Conservation (phyloP, 2,329 filamentous ascomycete species). For the Didymella sp. region DNA sequence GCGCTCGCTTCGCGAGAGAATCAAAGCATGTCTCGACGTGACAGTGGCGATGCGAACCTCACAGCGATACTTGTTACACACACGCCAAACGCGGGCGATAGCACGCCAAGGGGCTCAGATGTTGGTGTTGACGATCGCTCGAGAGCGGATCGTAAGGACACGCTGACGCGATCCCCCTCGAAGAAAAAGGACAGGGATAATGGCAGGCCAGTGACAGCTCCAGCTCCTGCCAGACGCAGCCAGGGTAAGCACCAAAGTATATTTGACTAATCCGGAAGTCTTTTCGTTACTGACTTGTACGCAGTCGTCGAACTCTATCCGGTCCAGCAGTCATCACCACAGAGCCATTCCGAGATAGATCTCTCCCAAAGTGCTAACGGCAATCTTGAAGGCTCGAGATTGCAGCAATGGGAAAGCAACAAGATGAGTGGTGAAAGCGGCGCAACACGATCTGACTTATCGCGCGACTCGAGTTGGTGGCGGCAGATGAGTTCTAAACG, state of each 20-base stretch:
- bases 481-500: slow-evolving; percentile 43
- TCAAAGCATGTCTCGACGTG: slow-evolving; percentile 46
- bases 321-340: slow-evolving; percentile 37
- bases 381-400: slow-evolving; percentile 41
- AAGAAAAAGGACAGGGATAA: slow-evolving; percentile 34
- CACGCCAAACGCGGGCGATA: slow-evolving; percentile 40
- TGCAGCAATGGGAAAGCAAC: slow-evolving; percentile 42
- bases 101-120: slow-evolving; percentile 25
- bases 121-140: slow-evolving; percentile 25
- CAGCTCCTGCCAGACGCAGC: slow-evolving; percentile 43
- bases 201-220: slow-evolving; percentile 45
- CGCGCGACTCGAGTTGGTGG: slow-evolving; percentile 47
- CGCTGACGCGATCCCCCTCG: slow-evolving; percentile 34
- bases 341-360: slow-evolving; percentile 47
- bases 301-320: slow-evolving; percentile 43
- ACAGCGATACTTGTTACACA: slow-evolving; percentile 51
- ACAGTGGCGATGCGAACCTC: slow-evolving; percentile 50
- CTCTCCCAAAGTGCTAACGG: slow-evolving; percentile 42
- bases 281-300: slow-evolving; percentile 3
- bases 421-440: slow-evolving; percentile 43
- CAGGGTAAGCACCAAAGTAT: slow-evolving; percentile 41
- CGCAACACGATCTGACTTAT: slow-evolving; percentile 38
- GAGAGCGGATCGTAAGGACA: slow-evolving; percentile 41
- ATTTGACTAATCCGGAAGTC: not conserved
- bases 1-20: slow-evolving; percentile 43